Base-by-base conservation (phyloP, 768 basidiomycete genomes). In the Tulasnella calospora region DNA sequence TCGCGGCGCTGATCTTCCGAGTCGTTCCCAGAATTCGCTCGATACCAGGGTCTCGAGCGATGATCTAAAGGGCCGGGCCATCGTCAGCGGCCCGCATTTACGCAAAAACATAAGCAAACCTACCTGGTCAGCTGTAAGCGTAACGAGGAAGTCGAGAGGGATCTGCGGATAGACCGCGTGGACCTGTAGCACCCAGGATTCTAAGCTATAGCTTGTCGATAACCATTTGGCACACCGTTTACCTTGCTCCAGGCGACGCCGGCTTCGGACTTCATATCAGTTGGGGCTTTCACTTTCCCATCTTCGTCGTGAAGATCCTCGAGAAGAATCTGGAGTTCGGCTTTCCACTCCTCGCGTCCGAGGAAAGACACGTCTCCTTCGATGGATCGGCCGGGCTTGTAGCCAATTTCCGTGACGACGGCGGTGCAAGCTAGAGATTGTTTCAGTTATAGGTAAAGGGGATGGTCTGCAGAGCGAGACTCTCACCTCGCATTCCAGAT, bases 171-270 rank as follows among this genome's bases (percentile, higher is more conserved):
- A 90, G 0, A 91, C 89, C 0, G 89, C 89, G 81, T 90, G 89
- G 2, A 90, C 88, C 90, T 90, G 71, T 0, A 76, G 23, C 46
- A 69, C 71, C 35, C 61, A 30, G 33, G 30, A 77, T 67, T 44
- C 69, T 2, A 71, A n/a, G 36, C 8, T 55, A 38, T 61, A 41
- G 19, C 61, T 30, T 7, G 23, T 10, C 21, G 71, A 4, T 36
- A 40, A 72, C 3, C 21, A 21, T 15, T 44, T 10, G 41, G 41
- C 13, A 44, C 41, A n/a, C 5, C 70, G n/a, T 69, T 13, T 76
- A 88, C 89, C 84, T 91, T 91, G 51, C 85, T 84, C 89, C 90
- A 91, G 8, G 89, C 90, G 44, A 90, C 84, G 36, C 90, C 90
- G 3, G 89, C 89, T 73, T 91, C 89, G 79, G 87, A 89, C 74